Evolutionary conservation across 305 asterid species (phyloP), one percentile per base, ranked within the genome.

Genomic region (Ajuga reptans): DNA sequence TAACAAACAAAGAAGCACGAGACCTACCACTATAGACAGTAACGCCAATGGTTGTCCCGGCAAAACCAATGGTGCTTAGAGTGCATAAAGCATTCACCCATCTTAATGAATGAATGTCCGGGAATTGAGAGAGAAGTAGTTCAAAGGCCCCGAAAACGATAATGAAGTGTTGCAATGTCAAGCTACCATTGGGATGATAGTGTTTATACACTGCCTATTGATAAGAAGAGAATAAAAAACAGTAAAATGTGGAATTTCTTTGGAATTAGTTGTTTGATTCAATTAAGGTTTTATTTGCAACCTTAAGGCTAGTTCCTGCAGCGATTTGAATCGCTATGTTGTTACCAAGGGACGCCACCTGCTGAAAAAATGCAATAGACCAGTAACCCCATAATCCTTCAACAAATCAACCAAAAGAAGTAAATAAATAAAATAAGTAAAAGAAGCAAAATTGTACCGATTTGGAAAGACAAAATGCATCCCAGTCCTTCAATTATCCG

Each of bases 351-450:
- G 90, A 81, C 75, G 90, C 88, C 74, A 85, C 88, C 77, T 85
- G 88, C 81, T 83, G 90, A 50, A 85, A 85, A 77, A 83, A 77
- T 62, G 90, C 90, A 61, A 85, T 69, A 66, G 84, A 83, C 90
- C 90, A 85, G 88, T 83, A 85, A 78, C 88, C 90, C 86, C 85
- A 78, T 41, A 80, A 72, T 57, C 90, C 90, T 85, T 81, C 82
- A 81, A 64, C 49, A 64, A 74, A 62, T 29, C 60, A 80, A 5
- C 73, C 34, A 68, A 1, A n/a, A 67, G 8, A 53, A 62, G 17
- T 18, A 11, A 33, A 43, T 11, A 34, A 8, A 11, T 8, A 3
- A 17, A 33, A n/a, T 1, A n/a, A n/a, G 24, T 5, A 1, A 9
- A 64, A 9, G 0, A 55, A 57, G n/a, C 9, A 47, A 1, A 15